Base-by-base conservation (phyloP, 345 rosid species). In the Geranium rotundifolium region DNA sequence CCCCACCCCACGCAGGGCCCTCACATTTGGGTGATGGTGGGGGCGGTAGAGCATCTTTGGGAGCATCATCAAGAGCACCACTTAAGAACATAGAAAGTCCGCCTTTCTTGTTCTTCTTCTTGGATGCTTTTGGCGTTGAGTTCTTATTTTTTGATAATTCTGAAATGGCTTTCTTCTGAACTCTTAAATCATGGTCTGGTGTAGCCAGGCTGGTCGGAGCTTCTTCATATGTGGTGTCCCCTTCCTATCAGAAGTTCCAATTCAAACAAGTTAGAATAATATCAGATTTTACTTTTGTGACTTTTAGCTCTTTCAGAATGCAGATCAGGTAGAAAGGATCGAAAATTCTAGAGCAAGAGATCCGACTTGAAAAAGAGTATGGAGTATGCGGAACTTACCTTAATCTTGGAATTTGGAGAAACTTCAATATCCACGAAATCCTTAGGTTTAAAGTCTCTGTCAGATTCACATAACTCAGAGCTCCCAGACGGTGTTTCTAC, bases 1-100 rank as follows among this genome's bases (percentile, higher is more conserved):
- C 95, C 57, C 96, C 99, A 20, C 97, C 99, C 97, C 99, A 93
- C 7, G 79, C 99, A 63, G 95, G 99, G 59, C 96, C 97, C 77
- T 84, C 95, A 54, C 62, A 77, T 78, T 71, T 84, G 1, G 97
- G 90, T 62, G 78, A 74, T 60, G 78, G 83, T 4, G 89, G 88
- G 34, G 86, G 80, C 2, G 80, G 78, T 23, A 76, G 62, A 65
- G 58, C 65, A 1, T 69, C 77, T 76, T 77, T 81, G 6, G 96
- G 84, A 56, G 65, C 17, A 39, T 88, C 89, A 60, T 93, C 99
- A 64, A 93, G 99, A 67, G 97, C 96, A 73, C 97, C 97, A 62
- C 90, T 93, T 77, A 93, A 68, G 73, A 93, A 93, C 97, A 93
- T 79, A 7, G 99, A 90, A 65, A 93, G 99, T 30, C 96, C 99